A percentile compares a stretch with the other conserved stretches of the same genome.
phyloP scores from a whole-genome alignment of 2,329 filamentous ascomycete species.

The Tolypocladium amazonense region DNA sequence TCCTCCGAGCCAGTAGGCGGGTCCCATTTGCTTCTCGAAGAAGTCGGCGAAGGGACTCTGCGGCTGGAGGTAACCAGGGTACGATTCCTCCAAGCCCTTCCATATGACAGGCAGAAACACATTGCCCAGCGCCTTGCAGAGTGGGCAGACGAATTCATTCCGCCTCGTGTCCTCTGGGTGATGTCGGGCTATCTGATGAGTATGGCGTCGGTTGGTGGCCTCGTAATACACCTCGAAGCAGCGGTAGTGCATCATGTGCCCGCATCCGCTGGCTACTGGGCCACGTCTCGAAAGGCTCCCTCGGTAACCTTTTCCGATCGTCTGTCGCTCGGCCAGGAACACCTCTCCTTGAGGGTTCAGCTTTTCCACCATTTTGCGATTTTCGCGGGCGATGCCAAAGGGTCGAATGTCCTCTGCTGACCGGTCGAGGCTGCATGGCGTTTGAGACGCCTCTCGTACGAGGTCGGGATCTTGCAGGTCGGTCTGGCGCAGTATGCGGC shows the following conservation, averaged over 20 bases:
- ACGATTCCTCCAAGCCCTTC: slow-evolving; percentile 82
- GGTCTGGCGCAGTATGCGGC: slow-evolving; percentile 77
- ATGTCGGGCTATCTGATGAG: slow-evolving; percentile 85
- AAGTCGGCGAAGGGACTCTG: slow-evolving; percentile 55
- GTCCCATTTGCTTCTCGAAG: slow-evolving; percentile 47
- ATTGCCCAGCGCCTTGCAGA: slow-evolving; percentile 95
- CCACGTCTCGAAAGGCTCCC: slow-evolving; percentile 55
- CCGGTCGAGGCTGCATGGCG: slow-evolving; percentile 72
- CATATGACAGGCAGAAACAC: slow-evolving; percentile 90
- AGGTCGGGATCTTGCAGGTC: slow-evolving; percentile 73
- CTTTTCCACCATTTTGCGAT: slow-evolving; percentile 67
- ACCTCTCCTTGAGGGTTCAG: slow-evolving; percentile 61
- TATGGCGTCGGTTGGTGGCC: slow-evolving; percentile 73
- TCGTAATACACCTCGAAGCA: slow-evolving; percentile 91
- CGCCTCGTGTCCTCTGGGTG: slow-evolving; percentile 72
- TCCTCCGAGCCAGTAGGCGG: slow-evolving; percentile 29
- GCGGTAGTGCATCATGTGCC: slow-evolving; percentile 95
- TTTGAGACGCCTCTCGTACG: slow-evolving; percentile 70
- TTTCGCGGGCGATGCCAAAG: slow-evolving; percentile 84
- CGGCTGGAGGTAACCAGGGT: slow-evolving; percentile 60
- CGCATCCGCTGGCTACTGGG: slow-evolving; percentile 82
- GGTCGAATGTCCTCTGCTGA: slow-evolving; percentile 76
- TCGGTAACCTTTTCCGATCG: slow-evolving; percentile 82
- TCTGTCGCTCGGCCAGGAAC: slow-evolving; percentile 65
- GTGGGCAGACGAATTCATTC: slow-evolving; percentile 89